Evolutionary conservation across 345 rosid species (phyloP), one percentile per base, ranked within the genome.

Genomic region (Eucalyptus microcorys): DNA sequence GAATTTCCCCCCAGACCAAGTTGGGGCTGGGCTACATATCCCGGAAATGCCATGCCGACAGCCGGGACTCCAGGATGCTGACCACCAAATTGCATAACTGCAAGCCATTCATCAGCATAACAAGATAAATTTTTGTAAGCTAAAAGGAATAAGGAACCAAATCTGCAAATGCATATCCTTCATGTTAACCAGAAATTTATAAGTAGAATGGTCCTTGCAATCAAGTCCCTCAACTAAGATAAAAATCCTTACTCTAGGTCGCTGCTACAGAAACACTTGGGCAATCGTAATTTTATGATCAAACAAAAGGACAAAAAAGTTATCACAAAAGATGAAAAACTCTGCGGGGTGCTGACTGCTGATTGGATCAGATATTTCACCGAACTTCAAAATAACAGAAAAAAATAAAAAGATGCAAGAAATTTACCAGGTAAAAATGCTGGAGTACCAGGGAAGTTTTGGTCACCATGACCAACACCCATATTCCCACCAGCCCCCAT

Each of bases 31-130:
- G 94, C 92, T 92, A 96, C 98, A 91, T 96, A 96, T 92, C 98
- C 98, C 55, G 99, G 99, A 92, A 95, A 96, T 86, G 99, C 99
- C 98, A 97, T 96, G 93, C 99, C 99, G 80, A 96, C 95, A 43
- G 99, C 92, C 19, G 99, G 98, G 88, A 97, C 98, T 80, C 99
- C 97, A 90, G 97, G 95, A 88, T 96, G 99, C 97, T 97, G 99
- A 66, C 96, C 96, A 49, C 97, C 95, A 89, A 97, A 94, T 91
- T 96, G 99, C 99, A 97, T 95, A 89, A 97, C 98, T 95, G 92
- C 92, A 90, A 40, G 86, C 48, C 89, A 92, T 89, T 48, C 48
- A 84, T 89, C 66, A 90, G 86, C 42, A 84, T 50, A 14, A 87
- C 30, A 80, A 45, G 42, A 45, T 21, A 3, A 79, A 87, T n/a